A percentile compares a stretch with the other conserved stretches of the same genome.
These are phyloP conservation scores for Tetrapisispora pingtungensis DNA, from an alignment of 805 yeast species.

Conservation along the genomic window DNA sequence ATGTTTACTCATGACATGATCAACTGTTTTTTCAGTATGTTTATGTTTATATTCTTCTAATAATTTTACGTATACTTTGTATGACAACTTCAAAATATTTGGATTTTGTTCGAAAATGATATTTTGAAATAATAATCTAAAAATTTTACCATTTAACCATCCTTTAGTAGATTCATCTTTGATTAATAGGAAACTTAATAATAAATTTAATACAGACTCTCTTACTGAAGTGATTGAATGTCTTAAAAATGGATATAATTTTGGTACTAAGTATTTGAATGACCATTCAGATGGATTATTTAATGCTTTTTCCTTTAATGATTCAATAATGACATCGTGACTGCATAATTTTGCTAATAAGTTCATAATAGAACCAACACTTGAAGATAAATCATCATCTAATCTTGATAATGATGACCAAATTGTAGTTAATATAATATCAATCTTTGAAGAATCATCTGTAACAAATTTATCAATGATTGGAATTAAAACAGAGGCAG, in stretches of 20 bases:
- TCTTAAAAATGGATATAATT: constrained; percentile 82
- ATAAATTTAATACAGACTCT: constrained; percentile 72
- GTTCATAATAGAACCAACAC: constrained; percentile 95
- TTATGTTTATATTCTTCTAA: constrained; percentile 36
- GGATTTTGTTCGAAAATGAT: constrained; percentile 79
- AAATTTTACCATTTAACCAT: constrained; percentile 71
- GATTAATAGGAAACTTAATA: constrained; percentile 61
- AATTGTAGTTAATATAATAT: constrained; percentile 51
- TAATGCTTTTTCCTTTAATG: constrained; percentile 53
- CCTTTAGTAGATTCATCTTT: constrained; percentile 41
- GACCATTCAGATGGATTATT: constrained; percentile 41
- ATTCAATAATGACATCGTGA: constrained; percentile 63
- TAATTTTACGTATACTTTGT: constrained; percentile 48
- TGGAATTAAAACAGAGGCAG: constrained; percentile 87
- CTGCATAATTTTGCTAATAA: constrained; percentile 78
- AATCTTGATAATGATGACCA: constrained; percentile 83
- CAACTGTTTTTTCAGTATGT: constrained; percentile 35
- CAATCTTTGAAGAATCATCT: constrained; percentile 40
- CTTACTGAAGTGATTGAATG: constrained; percentile 91
- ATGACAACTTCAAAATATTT: constrained; percentile 56
- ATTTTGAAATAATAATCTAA: constrained; percentile 77
- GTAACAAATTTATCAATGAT: constrained; percentile 81
- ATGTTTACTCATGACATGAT: constrained; percentile 45
- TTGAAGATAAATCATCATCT: constrained; percentile 86
- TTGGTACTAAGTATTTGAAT: constrained; percentile 73